These are phyloP conservation scores for Aspergillus brasiliensis DNA, from an alignment of 2,329 filamentous ascomycete species.

Conservation along the genomic window DNA sequence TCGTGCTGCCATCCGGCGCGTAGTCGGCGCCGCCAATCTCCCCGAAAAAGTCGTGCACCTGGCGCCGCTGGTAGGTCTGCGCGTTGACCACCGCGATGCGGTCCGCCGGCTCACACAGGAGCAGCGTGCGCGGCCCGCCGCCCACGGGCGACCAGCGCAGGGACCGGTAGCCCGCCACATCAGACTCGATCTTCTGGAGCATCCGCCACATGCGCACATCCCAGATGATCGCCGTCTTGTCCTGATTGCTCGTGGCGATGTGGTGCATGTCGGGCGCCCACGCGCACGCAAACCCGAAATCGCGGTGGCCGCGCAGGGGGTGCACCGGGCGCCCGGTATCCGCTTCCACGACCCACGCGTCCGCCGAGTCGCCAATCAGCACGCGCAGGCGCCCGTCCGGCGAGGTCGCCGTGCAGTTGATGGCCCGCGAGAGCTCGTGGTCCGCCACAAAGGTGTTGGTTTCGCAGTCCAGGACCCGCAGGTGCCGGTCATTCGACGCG, in stretches of 20 bases:
- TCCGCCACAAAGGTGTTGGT: slow-evolving; percentile 45
- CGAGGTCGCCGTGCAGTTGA: slow-evolving; percentile 50
- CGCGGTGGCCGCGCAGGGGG: slow-evolving; percentile 42
- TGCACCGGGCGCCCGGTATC: slow-evolving; percentile 45
- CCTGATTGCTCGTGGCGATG: slow-evolving; percentile 50
- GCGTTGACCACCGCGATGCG: slow-evolving; percentile 49
- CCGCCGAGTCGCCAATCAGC: slow-evolving; percentile 47
- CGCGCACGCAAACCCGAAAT: slow-evolving; percentile 50
- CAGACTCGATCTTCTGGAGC: slow-evolving; percentile 45
- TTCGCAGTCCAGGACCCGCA: slow-evolving; percentile 57
- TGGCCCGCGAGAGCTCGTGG: slow-evolving; percentile 41
- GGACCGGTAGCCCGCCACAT: slow-evolving; percentile 48
- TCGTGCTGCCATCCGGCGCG: slow-evolving; percentile 42
- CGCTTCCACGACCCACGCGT: slow-evolving; percentile 46
- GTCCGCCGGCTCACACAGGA: slow-evolving; percentile 48
- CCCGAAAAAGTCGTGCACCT: slow-evolving; percentile 50
- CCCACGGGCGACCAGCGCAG: slow-evolving; percentile 48
- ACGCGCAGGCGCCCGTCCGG: slow-evolving; percentile 47
- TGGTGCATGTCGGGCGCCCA: slow-evolving; percentile 52
- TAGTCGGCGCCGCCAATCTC: slow-evolving; percentile 49
- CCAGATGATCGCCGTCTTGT: slow-evolving; percentile 51
- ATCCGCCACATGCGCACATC: slow-evolving; percentile 46
- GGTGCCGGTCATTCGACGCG: slow-evolving; percentile 59
- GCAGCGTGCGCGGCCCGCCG: slow-evolving; percentile 45
- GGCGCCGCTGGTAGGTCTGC: slow-evolving; percentile 44